Conservation (phyloP, 345 rosid genomes). For the Arabidopsis thaliana region TAIR10.1 NC_003074.8:4482501-4483000, state of each 20-base stretch:
- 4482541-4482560: conserved; percentile 24
- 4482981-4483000: not conserved
- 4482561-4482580: not conserved
- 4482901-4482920: conserved; percentile 2
- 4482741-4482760: conserved; percentile 34
- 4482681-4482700: conserved; percentile 21
- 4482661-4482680: conserved; percentile 7
- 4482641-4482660: not conserved
- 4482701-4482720: conserved; percentile 8
- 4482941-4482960: not conserved
- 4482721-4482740: conserved; percentile 5
- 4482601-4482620: not conserved
- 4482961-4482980: conserved; percentile 4
- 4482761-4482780: conserved; percentile 38
- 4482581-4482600: not conserved
- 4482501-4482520: conserved; percentile 17
- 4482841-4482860: conserved; percentile 13
- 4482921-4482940: not conserved
- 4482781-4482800: conserved; percentile 35
- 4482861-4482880: conserved; percentile 30
- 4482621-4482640: not conserved
- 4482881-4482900: conserved; percentile 10
- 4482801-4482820: conserved; percentile 18
- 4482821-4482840: conserved; percentile 33
- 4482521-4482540: conserved; percentile 26